Base-by-base conservation (phyloP, 176 grass and related monocot genomes). In the Cenchrus fungigraminus region DNA sequence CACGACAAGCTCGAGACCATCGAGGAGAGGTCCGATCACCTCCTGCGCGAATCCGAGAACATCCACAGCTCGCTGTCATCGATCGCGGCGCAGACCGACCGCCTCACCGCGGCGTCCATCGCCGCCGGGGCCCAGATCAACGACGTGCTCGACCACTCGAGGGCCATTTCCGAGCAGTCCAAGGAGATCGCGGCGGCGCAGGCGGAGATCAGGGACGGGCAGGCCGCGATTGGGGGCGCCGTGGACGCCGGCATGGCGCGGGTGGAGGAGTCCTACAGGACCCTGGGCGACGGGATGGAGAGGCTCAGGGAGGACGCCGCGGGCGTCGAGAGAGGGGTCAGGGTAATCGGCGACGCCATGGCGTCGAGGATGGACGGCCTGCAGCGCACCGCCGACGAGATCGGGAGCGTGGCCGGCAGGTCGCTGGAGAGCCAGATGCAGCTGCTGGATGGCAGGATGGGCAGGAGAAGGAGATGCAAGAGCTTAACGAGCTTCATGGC, bases 361-460 rank as follows among this genome's bases (percentile, higher is more conserved):
- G 54, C 76, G 49, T 82, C 90, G 4, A 87, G 53, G 88, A 87
- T 94, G 92, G 58, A 77, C 59, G 56, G 43, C 11, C 57, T 97
- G 82, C 92, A 94, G 46, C 82, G 11, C 69, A 83, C 92, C 0
- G 78, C 94, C 8, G 65, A 85, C 4, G 92, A 94, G 59, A 92
- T 97, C 12, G 88, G 88, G 7, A 60, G 5, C 28, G 78, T 80
- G 2, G 57, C 83, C 3, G 79, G 84, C 44, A 44, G 20, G 58
- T 94, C 90, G 31, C 61, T 94, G 76, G 90, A 94, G 81, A 94
- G 88, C 32, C 90, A 92, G 73, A 49, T 25, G 83, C 74, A 45
- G 55, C 87, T 94, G 31, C 47, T 97, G 78, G 83, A 89, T 43
- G 81, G 89, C 47, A 94, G 78, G 83, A 89, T 43, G 81, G 89